Base-by-base conservation (phyloP, 352 stramenopile species). In the Phytophthora hibernalis region DNA sequence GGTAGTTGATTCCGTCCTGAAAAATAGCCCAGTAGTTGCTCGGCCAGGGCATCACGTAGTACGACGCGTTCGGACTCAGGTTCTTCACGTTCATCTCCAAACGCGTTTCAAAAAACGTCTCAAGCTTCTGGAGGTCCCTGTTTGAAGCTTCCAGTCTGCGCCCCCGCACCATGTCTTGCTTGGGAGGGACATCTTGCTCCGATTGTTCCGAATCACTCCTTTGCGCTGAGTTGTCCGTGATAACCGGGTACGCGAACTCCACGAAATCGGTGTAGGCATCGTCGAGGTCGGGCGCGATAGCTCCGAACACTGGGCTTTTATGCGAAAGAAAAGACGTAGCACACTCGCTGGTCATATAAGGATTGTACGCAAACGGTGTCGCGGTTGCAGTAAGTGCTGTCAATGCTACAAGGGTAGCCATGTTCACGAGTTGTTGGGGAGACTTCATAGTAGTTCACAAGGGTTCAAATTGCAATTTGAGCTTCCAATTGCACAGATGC, bases 21-120 rank as follows among this genome's bases (percentile, higher is more conserved):
- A 83, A 91, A 28, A 71, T 65, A 5, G 82, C 76, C 78, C 76
- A 91, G 66, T 91, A 91, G 61, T 76, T 87, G 35, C 75, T 77
- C 7, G 76, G 79, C 79, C 79, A 87, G 16, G 75, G 76, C 49
- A 71, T 79, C 15, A 68, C 48, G 31, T 67, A 54, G 37, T 65
- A 79, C 13, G 53, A 55, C 0, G 53, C 71, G 37, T 51, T 54
- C 0, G 53, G 31, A 10, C 49, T 43, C 8, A 79, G 47, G 31
- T 67, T 76, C 20, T 74, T 65, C 5, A 74, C 49, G 28, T 77
- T 66, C 48, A 79, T 24, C 47, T 79, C 71, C 47, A 76, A 64
- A n/a, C 52, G 49, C 12, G 43, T 44, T 5, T 68, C 58, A 44
- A 77, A 83, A 49, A 71, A 68, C 11, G 42, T 28, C 43, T 85